Evolutionary conservation across 768 basidiomycete species (phyloP), one percentile per base, ranked within the genome.

Genomic region (Leccinum variicolor): DNA sequence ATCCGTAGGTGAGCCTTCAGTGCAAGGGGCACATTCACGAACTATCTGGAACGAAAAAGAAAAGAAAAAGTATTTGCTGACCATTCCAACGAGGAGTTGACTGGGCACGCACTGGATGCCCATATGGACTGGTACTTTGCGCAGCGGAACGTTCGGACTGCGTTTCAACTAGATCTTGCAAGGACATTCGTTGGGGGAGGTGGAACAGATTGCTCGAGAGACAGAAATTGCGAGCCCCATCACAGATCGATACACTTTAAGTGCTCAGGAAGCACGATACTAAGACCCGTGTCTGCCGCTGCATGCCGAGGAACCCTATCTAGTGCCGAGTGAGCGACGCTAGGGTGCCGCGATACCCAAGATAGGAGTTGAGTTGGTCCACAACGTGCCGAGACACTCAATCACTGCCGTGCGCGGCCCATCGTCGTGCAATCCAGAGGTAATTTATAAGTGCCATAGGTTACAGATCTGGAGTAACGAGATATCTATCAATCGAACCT

Each of bases 261-360:
- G 48, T 51, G 46, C 50, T 14, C 54, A 34, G 54, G 55, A 58
- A 33, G 47, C 46, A 29, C 36, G 25, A 33, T 33, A 26, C 60
- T 60, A 57, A 50, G 31, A 54, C 26, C 58, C 50, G 39, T 28
- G 17, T 45, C 17, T 53, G 53, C 54, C 51, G 53, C 28, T 53
- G 53, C 23, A 3, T 62, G 62, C 65, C 62, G 65, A 61, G 41
- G 28, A 58, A 67, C 64, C 56, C 58, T 55, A 54, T 48, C 1
- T 29, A 4, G 46, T 57, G 58, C 64, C 45, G 45, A 15, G 39
- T 8, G 14, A 41, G 8, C 13, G 4, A 21, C 43, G 11, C 43
- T 45, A 19, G 13, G 8, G 17, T 46, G 62, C 62, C 46, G 39
- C 3, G 9, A n/a, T 28, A 13, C 26, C 26, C 47, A 46, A 46